phyloP scores from a whole-genome alignment of 306 rosid species.

The Crataegus laevigata region DNA sequence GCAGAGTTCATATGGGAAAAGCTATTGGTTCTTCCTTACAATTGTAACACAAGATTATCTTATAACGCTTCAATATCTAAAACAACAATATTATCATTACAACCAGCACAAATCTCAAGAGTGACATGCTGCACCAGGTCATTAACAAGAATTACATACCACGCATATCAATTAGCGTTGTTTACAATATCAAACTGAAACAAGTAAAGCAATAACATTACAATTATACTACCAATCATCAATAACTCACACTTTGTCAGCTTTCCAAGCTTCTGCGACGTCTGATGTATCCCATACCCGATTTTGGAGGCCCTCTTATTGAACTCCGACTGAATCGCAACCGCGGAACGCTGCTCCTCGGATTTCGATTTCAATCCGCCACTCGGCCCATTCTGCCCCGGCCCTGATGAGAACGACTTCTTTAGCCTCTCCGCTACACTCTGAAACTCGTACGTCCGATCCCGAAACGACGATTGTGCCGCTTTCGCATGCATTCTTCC shows the following conservation, averaged over 20 bases:
- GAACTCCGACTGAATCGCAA: slow-evolving; percentile 73
- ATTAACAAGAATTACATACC: too few species aligned
- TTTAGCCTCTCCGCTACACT: slow-evolving; percentile 66
- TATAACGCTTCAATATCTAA: neutral
- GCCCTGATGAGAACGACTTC: slow-evolving; percentile 45
- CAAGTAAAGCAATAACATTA: neutral
- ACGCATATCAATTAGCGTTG: neutral
- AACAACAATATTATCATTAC: neutral
- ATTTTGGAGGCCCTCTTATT: slow-evolving; percentile 81
- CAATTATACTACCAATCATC: neutral
- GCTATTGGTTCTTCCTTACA: neutral
- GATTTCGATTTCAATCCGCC: slow-evolving; percentile 55
- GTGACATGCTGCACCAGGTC: too few species aligned
- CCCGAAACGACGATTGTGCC: slow-evolving; percentile 71
- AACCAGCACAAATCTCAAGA: too few species aligned
- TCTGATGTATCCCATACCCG: slow-evolving; percentile 85
- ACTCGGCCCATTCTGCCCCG: slow-evolving; percentile 46
- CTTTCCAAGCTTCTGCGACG: slow-evolving; percentile 88
- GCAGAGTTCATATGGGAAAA: neutral
- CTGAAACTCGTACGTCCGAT: slow-evolving; percentile 77
- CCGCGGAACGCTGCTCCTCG: slow-evolving; percentile 64
- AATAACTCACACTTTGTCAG: slow-evolving; percentile 71
- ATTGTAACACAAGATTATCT: neutral
- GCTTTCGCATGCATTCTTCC: slow-evolving; percentile 50
- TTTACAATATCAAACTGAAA: neutral